phyloP scores from a whole-genome alignment of 2,329 filamentous ascomycete genomes.

The Pseudonectria foliicola region DNA sequence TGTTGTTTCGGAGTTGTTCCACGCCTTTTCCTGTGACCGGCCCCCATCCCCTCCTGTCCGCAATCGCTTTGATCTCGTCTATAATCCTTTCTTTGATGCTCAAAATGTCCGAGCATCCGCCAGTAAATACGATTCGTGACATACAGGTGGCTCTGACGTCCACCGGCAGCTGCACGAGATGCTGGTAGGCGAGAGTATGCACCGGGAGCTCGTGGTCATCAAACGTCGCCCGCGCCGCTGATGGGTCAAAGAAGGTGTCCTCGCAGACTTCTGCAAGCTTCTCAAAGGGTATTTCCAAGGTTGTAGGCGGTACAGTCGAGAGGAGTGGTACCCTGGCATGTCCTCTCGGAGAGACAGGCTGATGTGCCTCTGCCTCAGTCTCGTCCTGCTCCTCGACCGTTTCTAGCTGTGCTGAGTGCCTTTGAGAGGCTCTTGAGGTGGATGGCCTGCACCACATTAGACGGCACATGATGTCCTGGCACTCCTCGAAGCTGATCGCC shows the following conservation, averaged over 20 bases:
- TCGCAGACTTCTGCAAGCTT: constrained; percentile 70
- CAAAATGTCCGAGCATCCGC: constrained; percentile 70
- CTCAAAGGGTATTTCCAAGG: constrained; percentile 60
- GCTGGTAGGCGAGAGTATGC: constrained; percentile 67
- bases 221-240: constrained; percentile 47
- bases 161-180: constrained; percentile 66
- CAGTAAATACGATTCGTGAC: constrained; percentile 80
- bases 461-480: constrained; percentile 69
- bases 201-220: constrained; percentile 85
- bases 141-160: constrained; percentile 83
- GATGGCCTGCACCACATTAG: constrained; percentile 64
- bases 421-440: constrained; percentile 23
- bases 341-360: constrained; percentile 14
- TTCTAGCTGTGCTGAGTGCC: constrained; percentile 32
- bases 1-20: constrained; percentile 43
- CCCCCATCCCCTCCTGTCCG: constrained; percentile 69
- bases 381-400: constrained; percentile 55
- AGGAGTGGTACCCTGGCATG: constrained; percentile 38
- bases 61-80: constrained; percentile 62
- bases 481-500: constrained; percentile 64
- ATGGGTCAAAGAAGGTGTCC: constrained; percentile 60
- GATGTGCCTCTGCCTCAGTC: constrained; percentile 28
- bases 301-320: constrained; percentile 43
- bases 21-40: constrained; percentile 63
- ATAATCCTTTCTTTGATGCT: constrained; percentile 73